Conservation (phyloP, 2,329 filamentous ascomycete genomes). For the Xylariales sp. region DNA sequence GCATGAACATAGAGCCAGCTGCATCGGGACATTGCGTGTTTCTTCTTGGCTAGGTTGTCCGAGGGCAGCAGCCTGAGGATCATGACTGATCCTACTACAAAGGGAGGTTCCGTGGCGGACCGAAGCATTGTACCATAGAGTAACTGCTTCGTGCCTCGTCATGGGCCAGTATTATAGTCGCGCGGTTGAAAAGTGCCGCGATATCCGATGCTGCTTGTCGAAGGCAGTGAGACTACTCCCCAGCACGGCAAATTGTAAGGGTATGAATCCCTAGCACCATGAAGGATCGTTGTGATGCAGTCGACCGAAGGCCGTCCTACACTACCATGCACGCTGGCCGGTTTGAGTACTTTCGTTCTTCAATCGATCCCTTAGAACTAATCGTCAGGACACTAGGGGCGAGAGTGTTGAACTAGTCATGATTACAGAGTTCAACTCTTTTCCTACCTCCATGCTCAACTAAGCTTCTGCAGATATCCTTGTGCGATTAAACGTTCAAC, state of each 20-base stretch:
- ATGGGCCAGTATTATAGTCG: slow-evolving; percentile 6
- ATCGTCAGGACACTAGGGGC: background rate
- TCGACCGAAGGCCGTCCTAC: slow-evolving; percentile 1
- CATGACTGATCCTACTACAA: slow-evolving; percentile 23
- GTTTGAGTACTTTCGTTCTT: background rate
- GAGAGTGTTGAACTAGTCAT: background rate
- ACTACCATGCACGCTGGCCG: background rate
- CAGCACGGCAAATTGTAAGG: background rate
- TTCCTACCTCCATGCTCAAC: slow-evolving; percentile 62
- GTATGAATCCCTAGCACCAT: background rate
- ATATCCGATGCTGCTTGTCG: slow-evolving; percentile 27
- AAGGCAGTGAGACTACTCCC: background rate
- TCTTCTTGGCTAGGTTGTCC: slow-evolving; percentile 3
- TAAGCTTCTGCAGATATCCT: slow-evolving; percentile 91
- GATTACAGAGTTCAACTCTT: background rate
- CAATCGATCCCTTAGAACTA: background rate
- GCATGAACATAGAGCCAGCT: slow-evolving; percentile 13
- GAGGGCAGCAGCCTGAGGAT: slow-evolving; percentile 9
- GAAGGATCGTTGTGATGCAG: background rate
- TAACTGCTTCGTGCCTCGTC: slow-evolving; percentile 16
- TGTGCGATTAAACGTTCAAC: slow-evolving; percentile 94
- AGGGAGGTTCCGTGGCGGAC: slow-evolving; percentile 1
- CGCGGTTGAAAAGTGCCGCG: slow-evolving; percentile 12
- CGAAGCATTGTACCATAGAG: background rate
- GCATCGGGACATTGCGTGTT: background rate